Evolutionary conservation across 2,329 filamentous ascomycete species (phyloP), one percentile per base, ranked within the genome.

Genomic region (Aspergillus oerlinghausenensis): DNA sequence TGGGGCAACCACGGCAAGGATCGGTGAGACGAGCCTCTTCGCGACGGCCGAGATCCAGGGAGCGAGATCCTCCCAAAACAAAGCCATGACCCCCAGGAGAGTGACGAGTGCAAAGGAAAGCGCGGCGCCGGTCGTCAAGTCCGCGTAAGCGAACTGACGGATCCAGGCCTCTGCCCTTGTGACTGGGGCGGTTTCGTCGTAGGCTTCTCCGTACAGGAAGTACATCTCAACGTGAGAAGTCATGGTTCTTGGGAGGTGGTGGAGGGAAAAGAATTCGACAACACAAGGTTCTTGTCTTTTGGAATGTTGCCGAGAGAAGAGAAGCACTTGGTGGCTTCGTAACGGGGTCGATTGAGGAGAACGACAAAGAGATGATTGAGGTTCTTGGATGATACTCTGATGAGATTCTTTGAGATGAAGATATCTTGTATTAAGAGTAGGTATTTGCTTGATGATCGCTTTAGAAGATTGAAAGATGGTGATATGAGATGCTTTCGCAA

Each of bases 121-220:
- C 19, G 54, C 55, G 11, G 56, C 58, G 0, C 51, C 51, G 4
- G 42, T 23, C n/a, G 55, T 62, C 17, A 62, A 35, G 45, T 65
- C 61, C 14, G 57, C 25, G 21, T 55, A 49, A 1, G 17, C 50
- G 7, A 62, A 19, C 6, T 54, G 38, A 19, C 47, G 48, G 11
- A 60, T 5, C 19, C 43, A 50, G 10, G 54, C 40, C 25, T 49
- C 6, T 29, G 50, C 52, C 19, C 54, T 54, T 2, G 55, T 19
- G 1, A 23, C 23, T 23, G 21, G 19, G 43, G 43, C 21, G 2
- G 23, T 17, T 45, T 45, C 42, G 11, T 59, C 51, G 35, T 55
- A 29, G 7, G 53, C 54, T 8, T 56, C 52, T 10, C 61, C 63
- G 40, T 55, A 63, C 14, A 64, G 45, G 40, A 61, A 60, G 9